phyloP scores from a whole-genome alignment of 768 basidiomycete genomes.

The Leccinum boreale region DNA sequence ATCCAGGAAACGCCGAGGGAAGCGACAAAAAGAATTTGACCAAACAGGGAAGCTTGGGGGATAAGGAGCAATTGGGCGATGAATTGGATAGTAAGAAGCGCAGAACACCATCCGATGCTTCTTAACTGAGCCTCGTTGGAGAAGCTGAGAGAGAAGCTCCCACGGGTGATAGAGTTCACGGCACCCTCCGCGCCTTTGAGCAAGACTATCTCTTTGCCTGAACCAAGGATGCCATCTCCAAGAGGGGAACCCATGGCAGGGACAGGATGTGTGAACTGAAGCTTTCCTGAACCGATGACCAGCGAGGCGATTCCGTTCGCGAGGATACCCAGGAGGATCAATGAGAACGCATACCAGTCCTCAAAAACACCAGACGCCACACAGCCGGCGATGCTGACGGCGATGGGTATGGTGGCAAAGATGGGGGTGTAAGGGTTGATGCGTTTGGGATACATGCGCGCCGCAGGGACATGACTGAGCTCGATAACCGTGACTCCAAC shows the following conservation, averaged over 20 bases:
- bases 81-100: background rate
- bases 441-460: constrained; percentile 16
- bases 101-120: background rate
- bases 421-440: constrained; percentile 18
- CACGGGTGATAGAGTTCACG: constrained; percentile 32
- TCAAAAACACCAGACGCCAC: constrained; percentile 24
- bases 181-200: constrained; percentile 29
- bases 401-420: constrained; percentile 31
- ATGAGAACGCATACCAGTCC: constrained; percentile 34
- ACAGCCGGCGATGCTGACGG: constrained; percentile 28
- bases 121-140: background rate
- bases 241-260: constrained; percentile 24
- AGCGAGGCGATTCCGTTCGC: constrained; percentile 31
- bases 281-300: constrained; percentile 32
- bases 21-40: background rate
- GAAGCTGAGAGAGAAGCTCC: constrained; percentile 29
- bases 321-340: constrained; percentile 35
- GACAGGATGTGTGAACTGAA: constrained; percentile 26
- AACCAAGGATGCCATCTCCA: constrained; percentile 28
- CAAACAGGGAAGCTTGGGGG: background rate
- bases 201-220: constrained; percentile 25
- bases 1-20: background rate
- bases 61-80: background rate
- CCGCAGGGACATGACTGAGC: constrained; percentile 21
- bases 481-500: constrained; percentile 28